Conservation (phyloP, 352 stramenopile genomes). For the Phytophthora kernoviae region DNA sequence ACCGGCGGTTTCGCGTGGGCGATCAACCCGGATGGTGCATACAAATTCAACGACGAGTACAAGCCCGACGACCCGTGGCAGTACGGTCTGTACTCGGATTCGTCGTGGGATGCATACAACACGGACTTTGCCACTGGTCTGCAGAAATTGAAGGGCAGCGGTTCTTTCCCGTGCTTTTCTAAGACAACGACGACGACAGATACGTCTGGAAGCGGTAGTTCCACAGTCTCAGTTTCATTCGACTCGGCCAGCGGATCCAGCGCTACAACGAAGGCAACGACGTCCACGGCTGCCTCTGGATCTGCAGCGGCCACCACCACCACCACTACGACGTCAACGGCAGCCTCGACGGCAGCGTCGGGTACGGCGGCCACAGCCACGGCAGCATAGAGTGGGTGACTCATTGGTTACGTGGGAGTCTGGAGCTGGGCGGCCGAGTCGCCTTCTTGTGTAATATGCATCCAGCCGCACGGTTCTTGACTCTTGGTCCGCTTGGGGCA, state of each 20-base stretch:
- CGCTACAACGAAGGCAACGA: slow-evolving; percentile 30
- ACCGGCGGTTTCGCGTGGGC: slow-evolving; percentile 80
- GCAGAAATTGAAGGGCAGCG: slow-evolving; percentile 69
- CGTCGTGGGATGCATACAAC: slow-evolving; percentile 71
- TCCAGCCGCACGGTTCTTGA: slow-evolving; percentile 28
- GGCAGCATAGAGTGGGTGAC: slow-evolving; percentile 29
- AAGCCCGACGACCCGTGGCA: slow-evolving; percentile 59
- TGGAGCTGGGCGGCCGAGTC: slow-evolving; percentile 19
- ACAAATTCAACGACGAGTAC: slow-evolving; percentile 82
- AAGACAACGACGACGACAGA: slow-evolving; percentile 38
- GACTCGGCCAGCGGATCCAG: slow-evolving; percentile 26
- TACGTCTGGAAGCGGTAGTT: slow-evolving; percentile 35
- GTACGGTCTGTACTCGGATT: slow-evolving; percentile 76
- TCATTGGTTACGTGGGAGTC: slow-evolving; percentile 10
- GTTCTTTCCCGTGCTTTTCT: slow-evolving; percentile 74
- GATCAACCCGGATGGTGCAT: slow-evolving; percentile 76
- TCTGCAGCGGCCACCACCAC: slow-evolving; percentile 6
- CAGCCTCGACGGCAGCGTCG: slow-evolving; percentile 21
- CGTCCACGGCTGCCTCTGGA: slow-evolving; percentile 16
- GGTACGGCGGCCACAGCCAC: slow-evolving; percentile 22
- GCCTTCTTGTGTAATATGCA: slow-evolving; percentile 37
- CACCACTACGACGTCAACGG: slow-evolving; percentile 11
- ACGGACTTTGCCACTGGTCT: slow-evolving; percentile 71
- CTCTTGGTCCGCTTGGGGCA: slow-evolving; percentile 17
- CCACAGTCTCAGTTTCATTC: slow-evolving; percentile 24